Conservation (phyloP, 2,329 filamentous ascomycete species). For the Exophiala calicioides region DNA sequence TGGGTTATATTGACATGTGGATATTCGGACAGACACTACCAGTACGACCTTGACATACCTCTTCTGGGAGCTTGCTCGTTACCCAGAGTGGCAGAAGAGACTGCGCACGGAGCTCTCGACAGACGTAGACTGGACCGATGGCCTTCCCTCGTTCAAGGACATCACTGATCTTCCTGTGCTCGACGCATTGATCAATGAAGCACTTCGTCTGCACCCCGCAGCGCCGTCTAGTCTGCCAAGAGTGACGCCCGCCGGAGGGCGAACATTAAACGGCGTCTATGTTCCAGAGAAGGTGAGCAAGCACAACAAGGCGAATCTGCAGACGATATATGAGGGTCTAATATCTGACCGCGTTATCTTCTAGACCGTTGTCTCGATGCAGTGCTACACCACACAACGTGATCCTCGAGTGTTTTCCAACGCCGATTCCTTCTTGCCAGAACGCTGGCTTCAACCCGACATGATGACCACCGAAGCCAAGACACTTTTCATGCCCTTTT, state of each 20-base stretch:
- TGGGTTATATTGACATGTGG: too few relatives aligned
- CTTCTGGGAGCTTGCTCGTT: constrained; percentile 29
- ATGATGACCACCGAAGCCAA: constrained; percentile 1
- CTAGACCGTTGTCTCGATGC: constrained; percentile 17
- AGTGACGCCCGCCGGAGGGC: constrained; percentile 5
- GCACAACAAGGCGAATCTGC: too few relatives aligned
- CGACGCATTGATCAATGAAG: constrained; percentile 61
- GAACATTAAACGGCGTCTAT: constrained; percentile 9
- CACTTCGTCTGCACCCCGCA: constrained; percentile 55
- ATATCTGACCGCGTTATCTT: too few relatives aligned
- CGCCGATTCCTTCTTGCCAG: constrained; percentile 15
- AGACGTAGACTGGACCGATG: neutral
- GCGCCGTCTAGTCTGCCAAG: constrained; percentile 17
- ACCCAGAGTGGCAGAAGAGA: constrained; percentile 29
- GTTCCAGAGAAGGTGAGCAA: constrained; percentile 13
- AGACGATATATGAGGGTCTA: too few relatives aligned
- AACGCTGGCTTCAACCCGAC: constrained; percentile 13
- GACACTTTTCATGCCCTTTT: constrained; percentile 27
- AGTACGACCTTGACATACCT: constrained; percentile 37
- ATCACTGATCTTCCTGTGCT: constrained; percentile 54
- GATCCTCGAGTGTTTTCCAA: constrained; percentile 14
- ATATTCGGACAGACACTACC: constrained; percentile 40
- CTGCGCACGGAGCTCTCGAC: constrained; percentile 28
- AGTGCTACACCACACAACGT: constrained; percentile 19
- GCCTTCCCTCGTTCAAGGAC: constrained; percentile 35